These are phyloP conservation scores for Apiotrichum domesticum DNA, from an alignment of 1,284 basidiomycete genomes.

Conservation along the genomic window DNA sequence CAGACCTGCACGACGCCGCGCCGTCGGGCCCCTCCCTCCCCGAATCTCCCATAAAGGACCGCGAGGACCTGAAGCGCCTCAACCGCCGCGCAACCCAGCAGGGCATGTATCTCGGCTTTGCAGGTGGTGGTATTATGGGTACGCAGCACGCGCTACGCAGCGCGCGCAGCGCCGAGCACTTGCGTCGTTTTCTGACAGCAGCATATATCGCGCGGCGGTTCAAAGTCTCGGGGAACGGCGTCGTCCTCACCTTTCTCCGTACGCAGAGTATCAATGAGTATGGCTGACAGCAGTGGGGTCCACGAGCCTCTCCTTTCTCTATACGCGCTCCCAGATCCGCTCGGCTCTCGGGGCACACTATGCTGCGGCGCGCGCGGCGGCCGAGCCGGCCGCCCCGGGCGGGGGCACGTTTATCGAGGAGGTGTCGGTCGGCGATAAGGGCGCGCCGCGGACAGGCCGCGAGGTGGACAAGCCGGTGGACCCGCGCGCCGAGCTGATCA, in stretches of 20 bases:
- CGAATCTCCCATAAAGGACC: conserved; percentile 2
- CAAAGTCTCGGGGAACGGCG: conserved; percentile 17
- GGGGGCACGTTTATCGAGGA: conserved; percentile 5
- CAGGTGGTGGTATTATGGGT: conserved; percentile 16
- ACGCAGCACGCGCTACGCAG: not conserved
- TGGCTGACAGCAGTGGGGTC: conserved; percentile 19
- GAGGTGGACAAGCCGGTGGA: not conserved
- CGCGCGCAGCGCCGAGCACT: not conserved
- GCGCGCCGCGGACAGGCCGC: not conserved
- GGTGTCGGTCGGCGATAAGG: not conserved
- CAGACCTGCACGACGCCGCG: no score
- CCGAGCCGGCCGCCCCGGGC: not conserved
- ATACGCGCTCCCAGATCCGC: conserved; percentile 19
- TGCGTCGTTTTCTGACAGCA: conserved; percentile 4
- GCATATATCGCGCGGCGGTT: conserved; percentile 11
- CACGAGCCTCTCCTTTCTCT: conserved; percentile 25
- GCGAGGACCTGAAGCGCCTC: conserved; percentile 12
- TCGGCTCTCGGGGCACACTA: conserved; percentile 15
- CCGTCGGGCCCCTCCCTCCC: not conserved
- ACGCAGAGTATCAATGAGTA: not conserved
- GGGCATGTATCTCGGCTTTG: conserved; percentile 18
- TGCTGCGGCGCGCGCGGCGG: not conserved
- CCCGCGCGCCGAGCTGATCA: not conserved
- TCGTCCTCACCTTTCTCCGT: conserved; percentile 28
- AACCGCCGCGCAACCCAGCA: conserved; percentile 17